Evolutionary conservation across 176 grass and related monocot species (phyloP), one percentile per base, ranked within the genome.

Genomic region (Phragmites australis): DNA sequence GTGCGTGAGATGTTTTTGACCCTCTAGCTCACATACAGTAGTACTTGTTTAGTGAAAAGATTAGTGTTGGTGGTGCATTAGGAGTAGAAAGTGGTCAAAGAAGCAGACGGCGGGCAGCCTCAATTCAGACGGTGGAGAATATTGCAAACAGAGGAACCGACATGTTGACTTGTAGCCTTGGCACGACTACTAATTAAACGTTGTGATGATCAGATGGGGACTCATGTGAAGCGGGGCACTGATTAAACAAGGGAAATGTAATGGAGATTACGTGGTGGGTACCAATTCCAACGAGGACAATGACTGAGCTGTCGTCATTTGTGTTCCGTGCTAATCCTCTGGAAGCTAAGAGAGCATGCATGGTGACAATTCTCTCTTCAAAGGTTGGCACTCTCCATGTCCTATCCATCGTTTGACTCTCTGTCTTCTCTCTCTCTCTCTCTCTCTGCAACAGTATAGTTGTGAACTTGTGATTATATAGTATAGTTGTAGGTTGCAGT

Each of bases 81-180:
- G 6, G n/a, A 75, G 72, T 18, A 25, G 72, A 56, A 59, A 75
- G 39, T 75, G 53, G 72, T 75, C 72, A 59, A 59, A 75, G 53
- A 29, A 8, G 72, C 44, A 26, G 37, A 4, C 34, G 26, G 8
- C 17, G 41, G 13, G 17, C 62, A 25, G 9, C 5, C 9, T 64
- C 61, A 63, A 6, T 64, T 34, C 31, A 65, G 18, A 55, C 62
- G 22, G 46, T 52, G 45, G 37, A 49, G 61, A 17, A 67, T 42
- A 65, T 39, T 37, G 31, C 30, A 67, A 67, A 42, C 47, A 40
- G 23, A 45, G 32, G 17, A 23, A 19, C 61, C 72, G 26, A 57
- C 71, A 29, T 30, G 60, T 37, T 74, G 57, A 82, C 71, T 14
- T 9, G 10, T 5, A 54, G 80, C 43, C 69, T 29, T 29, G 55